Base-by-base conservation (phyloP, 805 yeast genomes). In the Kodamaea kakaduensis region DNA sequence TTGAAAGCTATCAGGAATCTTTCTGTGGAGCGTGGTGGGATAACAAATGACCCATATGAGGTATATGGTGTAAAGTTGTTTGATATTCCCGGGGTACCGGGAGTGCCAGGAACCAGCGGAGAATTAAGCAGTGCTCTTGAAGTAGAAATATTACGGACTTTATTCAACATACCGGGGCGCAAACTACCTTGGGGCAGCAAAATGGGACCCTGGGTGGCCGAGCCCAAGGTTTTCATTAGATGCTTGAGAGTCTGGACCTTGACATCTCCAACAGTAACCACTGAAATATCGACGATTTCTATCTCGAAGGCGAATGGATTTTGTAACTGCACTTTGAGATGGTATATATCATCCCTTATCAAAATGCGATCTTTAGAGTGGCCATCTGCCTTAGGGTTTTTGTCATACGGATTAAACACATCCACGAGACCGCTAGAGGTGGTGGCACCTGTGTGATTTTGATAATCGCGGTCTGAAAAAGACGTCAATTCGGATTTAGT, bases 251-350 rank as follows among this genome's bases (percentile, higher is more conserved):
- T 64, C 26, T 61, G 58, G 1, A 62, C 50, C n/a, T 48, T 37
- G 3, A 51, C 52, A 5, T 37, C 48, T 5, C 54, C 56, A 9
- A 53, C 60, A 3, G 63, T 48, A 1, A 55, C 58, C 2, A 81
- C 57, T 24, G 59, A 48, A 3, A 82, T 50, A 19, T 71, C 71
- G 13, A 66, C 63, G 4, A 89, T 59, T 24, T 75, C 79, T 9
- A 89, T 61, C 26, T 81, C 86, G 55, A 85, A 86, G 5, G 75
- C 73, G 59, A 77, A 86, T 6, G 96, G 95, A 52, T 90, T 90
- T 50, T 83, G 88, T 6, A 89, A 49, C 3, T 66, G 60, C 2
- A 85, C 60, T 5, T 63, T 52, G 12, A 84, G 62, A 38, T 77
- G 82, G 9, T 75, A 72, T 4, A 73, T 64, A 35, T 87, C 95